Evolutionary conservation across 176 grass and related monocot genomes (phyloP), one percentile per base, ranked within the genome.

Genomic region (Rhipidocladum racemiflorum): DNA sequence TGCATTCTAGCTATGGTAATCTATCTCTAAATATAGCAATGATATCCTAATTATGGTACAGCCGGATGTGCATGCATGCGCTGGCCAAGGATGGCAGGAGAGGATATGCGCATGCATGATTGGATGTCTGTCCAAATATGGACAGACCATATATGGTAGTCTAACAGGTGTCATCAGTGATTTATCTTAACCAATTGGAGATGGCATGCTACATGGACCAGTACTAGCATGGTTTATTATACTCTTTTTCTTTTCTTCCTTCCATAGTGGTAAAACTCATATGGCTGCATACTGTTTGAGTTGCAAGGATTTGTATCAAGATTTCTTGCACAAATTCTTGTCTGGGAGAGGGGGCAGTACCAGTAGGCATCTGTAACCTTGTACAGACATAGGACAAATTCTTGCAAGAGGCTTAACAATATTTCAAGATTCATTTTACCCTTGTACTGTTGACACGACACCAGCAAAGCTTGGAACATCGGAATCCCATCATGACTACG

Each of bases 311-410:
- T 68, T 68, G 10, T 68, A 24, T 43, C 1, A 25, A 44, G 35
- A 12, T 59, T 28, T 82, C 54, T 60, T 82, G 40, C 42, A 30
- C 54, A 32, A 49, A 72, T 61, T 46, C 68, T 61, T 72, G 54
- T 48, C 36, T 34, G 27, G 11, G 7, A 38, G 27, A 69, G 20
- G 32, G 78, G 48, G 5, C 30, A 11, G 21, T 66, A 25, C 65
- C 8, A 6, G 30, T 67, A 67, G 62, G 4, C 65, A 9, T 38
- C 5, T 5, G 18, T 79, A 79, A 50, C 54, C 35, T 60, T 59
- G 28, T 24, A 20, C 32, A 67, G 18, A 13, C 20, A 46, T 71
- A 56, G 25, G 36, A 15, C 50, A 45, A n/a, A 61, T 21, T 73
- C 27, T 34, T 53, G 4, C 18, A 24, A 57, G n/a, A 18, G 45